Evolutionary conservation across 495 filamentous ascomycete species (phyloP).

Genomic region (Penicillium verhagenii): DNA sequence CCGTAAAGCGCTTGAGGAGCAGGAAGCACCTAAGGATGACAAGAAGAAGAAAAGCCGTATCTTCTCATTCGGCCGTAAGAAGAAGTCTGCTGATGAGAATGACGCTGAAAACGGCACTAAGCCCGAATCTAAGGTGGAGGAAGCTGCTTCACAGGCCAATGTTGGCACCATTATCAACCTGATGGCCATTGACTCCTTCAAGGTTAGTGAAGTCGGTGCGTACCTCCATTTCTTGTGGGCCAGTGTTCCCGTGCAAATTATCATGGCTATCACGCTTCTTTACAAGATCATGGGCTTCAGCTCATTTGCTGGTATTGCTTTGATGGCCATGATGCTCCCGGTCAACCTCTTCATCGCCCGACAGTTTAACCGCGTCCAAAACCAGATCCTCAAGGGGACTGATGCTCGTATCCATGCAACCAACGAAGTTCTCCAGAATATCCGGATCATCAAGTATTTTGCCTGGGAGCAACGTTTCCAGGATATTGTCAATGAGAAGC

Average conservation of each 20-base stretch:
- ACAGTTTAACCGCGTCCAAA: constrained; percentile 80
- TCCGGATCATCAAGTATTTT: constrained; percentile 99
- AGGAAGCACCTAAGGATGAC: constrained; percentile 18
- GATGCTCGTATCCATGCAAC: constrained; percentile 96
- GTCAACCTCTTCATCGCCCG: constrained; percentile 84
- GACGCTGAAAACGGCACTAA: constrained; percentile 34
- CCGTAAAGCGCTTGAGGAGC: constrained; percentile 41
- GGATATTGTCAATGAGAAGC: constrained; percentile 83
- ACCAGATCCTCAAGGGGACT: constrained; percentile 87
- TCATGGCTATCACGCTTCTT: constrained; percentile 71
- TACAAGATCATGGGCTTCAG: constrained; percentile 89
- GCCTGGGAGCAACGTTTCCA: constrained; percentile 96
- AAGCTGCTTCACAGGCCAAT: constrained; percentile 73
- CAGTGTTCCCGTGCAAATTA: constrained; percentile 77
- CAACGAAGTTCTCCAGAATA: constrained; percentile 96
- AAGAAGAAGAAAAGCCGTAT: constrained; percentile 49
- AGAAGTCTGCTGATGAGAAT: constrained; percentile 39
- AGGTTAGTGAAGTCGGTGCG: constrained; percentile 87
- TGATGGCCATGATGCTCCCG: constrained; percentile 87
- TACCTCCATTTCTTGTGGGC: constrained; percentile 92
- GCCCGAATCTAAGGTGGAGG: constrained; percentile 38
- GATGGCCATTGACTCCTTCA: constrained; percentile 99
- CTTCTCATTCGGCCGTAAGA: constrained; percentile 58
- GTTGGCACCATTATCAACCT: constrained; percentile 96
- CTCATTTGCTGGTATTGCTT: constrained; percentile 88